Evolutionary conservation across 2,329 filamentous ascomycete genomes (phyloP), one percentile per base, ranked within the genome.

Genomic region (Metarhizium guizhouense): DNA sequence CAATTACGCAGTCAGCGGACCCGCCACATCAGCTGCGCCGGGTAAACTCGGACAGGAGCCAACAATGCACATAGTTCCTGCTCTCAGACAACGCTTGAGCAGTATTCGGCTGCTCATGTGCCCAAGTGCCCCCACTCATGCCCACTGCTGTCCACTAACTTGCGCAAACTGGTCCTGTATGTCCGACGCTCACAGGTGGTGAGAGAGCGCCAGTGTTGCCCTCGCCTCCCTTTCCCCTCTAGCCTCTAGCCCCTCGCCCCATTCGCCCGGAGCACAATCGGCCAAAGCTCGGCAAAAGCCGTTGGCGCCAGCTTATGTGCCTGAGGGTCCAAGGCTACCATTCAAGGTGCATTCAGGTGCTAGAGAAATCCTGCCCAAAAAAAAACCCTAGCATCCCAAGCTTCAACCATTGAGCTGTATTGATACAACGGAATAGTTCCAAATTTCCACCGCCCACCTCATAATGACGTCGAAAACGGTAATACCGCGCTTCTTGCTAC

Each of bases 401-500:
- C 32, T 34, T 25, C 25, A 34, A 34, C 32, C 42, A 20, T 25
- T 45, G 42, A 45, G n/a, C 6, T 20, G 42, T 10, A 20, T 45
- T 16, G 4, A 10, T 45, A 16, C 42, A 45, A 45, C 16, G 42
- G 4, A 16, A 45, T 25, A 45, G 3, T 16, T 29, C 20, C 11
- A 6, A 40, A 14, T 4, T 32, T 7, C 11, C 13, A 34, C 20
- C 16, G 18, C 36, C 18, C 20, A 16, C 25, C 5, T 20, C 25
- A 74, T 47, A 53, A 71, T 81, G 76, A 68, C 76, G 52, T 75
- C 76, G 42, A 70, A 75, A n/a, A 70, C 75, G 29, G 68, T 76
- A 59, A 86, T 88, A 59, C 85, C 85, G 34, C 79, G 79, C 50
- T 88, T 88, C 66, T 78, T 88, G n/a, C 78, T 88, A 45, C 85